Evolutionary conservation across 2,329 filamentous ascomycete species (phyloP), one percentile per base, ranked within the genome.

Genomic region (Harringtonia aguacate): DNA sequence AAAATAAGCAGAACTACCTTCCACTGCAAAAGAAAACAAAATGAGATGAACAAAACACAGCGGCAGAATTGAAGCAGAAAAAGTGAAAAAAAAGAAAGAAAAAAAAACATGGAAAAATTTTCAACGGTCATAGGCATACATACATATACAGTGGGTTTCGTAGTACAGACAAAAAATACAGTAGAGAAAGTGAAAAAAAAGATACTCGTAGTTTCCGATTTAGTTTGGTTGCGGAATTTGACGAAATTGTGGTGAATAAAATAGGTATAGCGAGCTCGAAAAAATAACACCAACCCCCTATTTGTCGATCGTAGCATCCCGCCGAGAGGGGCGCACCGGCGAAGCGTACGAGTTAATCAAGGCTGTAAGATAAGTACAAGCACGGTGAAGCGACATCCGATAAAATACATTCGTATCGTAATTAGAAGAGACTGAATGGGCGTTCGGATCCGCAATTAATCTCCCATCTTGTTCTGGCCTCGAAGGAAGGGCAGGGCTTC

Each of bases 261-360:
- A 36, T 18, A 36, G 40, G 44, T 41, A 43, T 46, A 46, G 44
- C 40, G 36, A 40, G 18, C 13, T 28, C 7, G 40, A 41, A n/a
- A 37, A 46, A 39, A 35, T 39, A 46, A 27, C 15, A 28, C 35
- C 29, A 15, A 20, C 36, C 43, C 41, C 30, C 31, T 43, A 45
- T 46, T 43, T 46, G 46, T 31, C 46, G 46, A 48, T 48, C 46
- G 34, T 40, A 27, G 43, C 43, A 27, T 4, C 20, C 24, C 24
- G 24, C 6, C 24, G 7, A 27, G 24, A 27, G 6, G 24, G 24
- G 10, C 24, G 24, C 24, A 27, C 24, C 10, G 24, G 24, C 10
- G 24, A 27, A 27, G 6, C 24, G 24, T 27, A n/a, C n/a, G n/a
- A n/a, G n/a, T n/a, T n/a, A 27, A 27, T 10, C 24, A 27, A 27